Base-by-base conservation (phyloP, 768 basidiomycete genomes). In the Strobilomyces dryophilus region DNA sequence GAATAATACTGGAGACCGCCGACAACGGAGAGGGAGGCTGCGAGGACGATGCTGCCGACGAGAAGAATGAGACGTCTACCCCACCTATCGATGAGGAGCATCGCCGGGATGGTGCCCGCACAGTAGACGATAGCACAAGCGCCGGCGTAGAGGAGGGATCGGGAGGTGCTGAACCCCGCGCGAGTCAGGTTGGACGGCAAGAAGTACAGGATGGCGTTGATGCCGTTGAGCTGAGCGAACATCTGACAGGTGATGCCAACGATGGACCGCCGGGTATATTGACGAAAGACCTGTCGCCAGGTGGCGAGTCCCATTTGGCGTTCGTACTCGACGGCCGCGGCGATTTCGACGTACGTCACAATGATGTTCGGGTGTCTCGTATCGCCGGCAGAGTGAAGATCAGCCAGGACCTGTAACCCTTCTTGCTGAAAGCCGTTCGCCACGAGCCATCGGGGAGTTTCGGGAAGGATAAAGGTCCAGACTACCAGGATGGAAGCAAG, bases 141-240 rank as follows among this genome's bases (percentile, higher is more conserved):
- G 27, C 75, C 74, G 2, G 78, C 72, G 54, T 74, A 79, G 45
- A 80, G 70, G 42, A 80, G 63, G 10, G 78, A 72, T 8, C 67
- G 71, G 24, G 71, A 62, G 37, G 74, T 66, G 21, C 67, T 67
- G 67, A 80, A 79, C 12, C 80, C 79, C 3, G 79, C 76, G 20
- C 77, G 74, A 5, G 75, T 73, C 53, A 81, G 68, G 53, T 76
- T 79, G 53, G 75, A 75, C 9, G 81, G 81, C 11, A 83, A 70
- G 61, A 79, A 82, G 59, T 83, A 83, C 24, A 83, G 69, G 46
- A 84, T 76, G 11, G 77, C 78, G 52, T 80, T 80, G 65, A 81
- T 79, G 20, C 79, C 79, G 59, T 81, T 80, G 63, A 78, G 76
- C 55, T 80, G 79, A 1, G 77, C 77, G 49, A 80, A 79, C 59